Percentiles rank a stretch among this genome's conserved stretches.
phyloP scores from a whole-genome alignment of 257 asterid species.

The Eucommia ulmoides region DNA sequence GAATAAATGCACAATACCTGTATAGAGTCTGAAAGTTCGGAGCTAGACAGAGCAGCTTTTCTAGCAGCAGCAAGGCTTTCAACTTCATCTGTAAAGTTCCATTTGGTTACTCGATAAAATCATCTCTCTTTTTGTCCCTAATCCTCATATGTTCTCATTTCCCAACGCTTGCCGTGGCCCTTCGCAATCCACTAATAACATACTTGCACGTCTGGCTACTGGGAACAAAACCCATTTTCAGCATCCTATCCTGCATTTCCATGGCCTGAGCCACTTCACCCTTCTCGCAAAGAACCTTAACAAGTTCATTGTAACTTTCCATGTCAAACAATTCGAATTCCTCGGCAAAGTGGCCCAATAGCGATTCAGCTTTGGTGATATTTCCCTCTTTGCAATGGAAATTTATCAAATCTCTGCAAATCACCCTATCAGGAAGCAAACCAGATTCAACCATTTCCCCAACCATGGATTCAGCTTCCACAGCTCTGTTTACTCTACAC shows the following conservation, averaged over 20 bases:
- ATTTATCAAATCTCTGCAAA: constrained; percentile 48
- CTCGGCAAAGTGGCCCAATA: constrained; percentile 39
- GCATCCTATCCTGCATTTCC: constrained; percentile 61
- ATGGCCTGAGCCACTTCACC: constrained; percentile 32
- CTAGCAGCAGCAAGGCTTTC: constrained; percentile 99
- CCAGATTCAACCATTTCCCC: constrained; percentile 57
- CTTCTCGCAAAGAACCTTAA: constrained; percentile 32
- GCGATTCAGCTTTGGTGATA: constrained; percentile 26
- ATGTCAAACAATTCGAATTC: constrained; percentile 42
- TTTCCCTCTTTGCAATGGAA: constrained; percentile 44
- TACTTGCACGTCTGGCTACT: constrained; percentile 52
- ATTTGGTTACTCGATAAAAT: too few species aligned
- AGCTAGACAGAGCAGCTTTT: constrained; percentile 93
- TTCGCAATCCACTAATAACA: constrained; percentile 53
- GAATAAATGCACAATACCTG: constrained; percentile 41
- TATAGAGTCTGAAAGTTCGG: constrained; percentile 99
- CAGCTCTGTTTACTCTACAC: constrained; percentile 40
- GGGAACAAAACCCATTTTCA: constrained; percentile 52
- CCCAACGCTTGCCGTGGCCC: too few species aligned
- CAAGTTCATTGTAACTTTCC: constrained; percentile 47
- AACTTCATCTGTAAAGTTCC: constrained; percentile 72
- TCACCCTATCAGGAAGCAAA: constrained; percentile 32
- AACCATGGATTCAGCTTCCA: constrained; percentile 54
- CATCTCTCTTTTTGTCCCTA: too few species aligned
- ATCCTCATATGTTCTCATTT: too few species aligned